Base-by-base conservation (phyloP, 202 grass and related monocot species). In the Panicum hallii region DNA sequence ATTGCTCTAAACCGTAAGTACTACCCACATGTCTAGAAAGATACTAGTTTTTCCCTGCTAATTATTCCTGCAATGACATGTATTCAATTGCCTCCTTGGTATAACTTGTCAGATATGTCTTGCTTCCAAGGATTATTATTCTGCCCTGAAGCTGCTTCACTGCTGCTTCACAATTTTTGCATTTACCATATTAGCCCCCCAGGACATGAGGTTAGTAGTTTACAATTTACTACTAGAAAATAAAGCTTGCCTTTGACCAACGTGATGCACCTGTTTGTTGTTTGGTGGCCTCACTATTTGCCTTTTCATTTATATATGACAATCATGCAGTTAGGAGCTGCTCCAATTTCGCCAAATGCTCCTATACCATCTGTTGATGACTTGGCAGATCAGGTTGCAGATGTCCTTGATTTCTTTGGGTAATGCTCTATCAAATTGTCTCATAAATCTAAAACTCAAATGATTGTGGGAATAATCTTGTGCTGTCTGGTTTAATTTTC, bases 121-220 rank as follows among this genome's bases (percentile, higher is more conserved):
- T 94, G 91, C 81, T 99, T 99, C 90, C 93, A 99, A 94, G 97
- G 93, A 87, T 84, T 99, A 88, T 90, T 99, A 13, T 96, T 99
- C 85, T 96, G 93, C 46, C 93, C 93, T 77, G 93, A 99, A 86
- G 93, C 93, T 17, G 88, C 97, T 77, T 92, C 96, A 10, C 80
- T 99, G 76, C 87, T 99, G 74, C 93, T 99, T 69, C 97, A 99
- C 80, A 91, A 94, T 91, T 99, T 99, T 83, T 99, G 91, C 46
- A 92, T 99, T 72, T 99, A 99, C 69, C 93, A 99, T 92, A 99
- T 99, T 77, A 96, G 90, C 78, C 97, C 97, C 77, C 97, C 97
- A 83, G 97, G 97, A 60, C 97, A 99, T 64, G 91, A 99, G 97
- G 97, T 98, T 74, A 47, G 89, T 81, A 80, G 68, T 87, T 72